Conservation (phyloP, 2,329 filamentous ascomycete genomes). For the Fonsecaea pedrosoi region DNA sequence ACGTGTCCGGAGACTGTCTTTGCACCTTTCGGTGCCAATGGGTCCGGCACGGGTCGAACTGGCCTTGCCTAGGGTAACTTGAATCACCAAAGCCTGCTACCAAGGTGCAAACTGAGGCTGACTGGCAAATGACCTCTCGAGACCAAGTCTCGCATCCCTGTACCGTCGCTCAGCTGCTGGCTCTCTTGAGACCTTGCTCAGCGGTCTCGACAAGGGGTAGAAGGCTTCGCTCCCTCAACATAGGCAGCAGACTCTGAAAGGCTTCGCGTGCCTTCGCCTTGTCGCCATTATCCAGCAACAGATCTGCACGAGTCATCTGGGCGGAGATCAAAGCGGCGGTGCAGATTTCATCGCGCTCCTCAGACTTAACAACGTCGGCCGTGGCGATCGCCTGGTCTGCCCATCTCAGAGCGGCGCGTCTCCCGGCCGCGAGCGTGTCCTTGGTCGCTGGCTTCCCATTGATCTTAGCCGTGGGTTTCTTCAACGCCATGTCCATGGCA, state of each 20-base stretch:
- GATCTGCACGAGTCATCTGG: conserved; percentile 37
- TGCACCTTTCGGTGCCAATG: no score
- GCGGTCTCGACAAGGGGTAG: conserved; percentile 32
- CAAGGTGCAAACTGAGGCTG: no score
- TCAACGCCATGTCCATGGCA: conserved; percentile 38
- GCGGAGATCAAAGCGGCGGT: conserved; percentile 35
- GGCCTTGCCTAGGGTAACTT: no score
- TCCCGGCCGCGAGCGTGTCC: conserved; percentile 31
- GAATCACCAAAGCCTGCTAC: no score
- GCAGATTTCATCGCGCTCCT: conserved; percentile 38
- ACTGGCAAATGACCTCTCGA: no score
- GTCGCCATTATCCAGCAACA: conserved; percentile 37
- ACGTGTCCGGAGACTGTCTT: no score
- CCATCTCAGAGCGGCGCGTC: conserved; percentile 37
- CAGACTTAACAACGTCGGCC: conserved; percentile 32
- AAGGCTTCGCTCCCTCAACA: conserved; percentile 36
- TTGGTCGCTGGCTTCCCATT: conserved; percentile 39
- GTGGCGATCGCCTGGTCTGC: conserved; percentile 39
- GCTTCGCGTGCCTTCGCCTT: conserved; percentile 35
- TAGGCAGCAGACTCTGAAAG: conserved; percentile 35
- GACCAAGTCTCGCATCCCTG: no score
- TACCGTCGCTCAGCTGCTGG: no score
- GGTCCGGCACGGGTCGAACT: no score
- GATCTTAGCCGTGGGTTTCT: conserved; percentile 38
- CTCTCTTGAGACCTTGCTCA: conserved; percentile 38